phyloP scores from a whole-genome alignment of 257 asterid genomes.

The Striga asiatica region DNA sequence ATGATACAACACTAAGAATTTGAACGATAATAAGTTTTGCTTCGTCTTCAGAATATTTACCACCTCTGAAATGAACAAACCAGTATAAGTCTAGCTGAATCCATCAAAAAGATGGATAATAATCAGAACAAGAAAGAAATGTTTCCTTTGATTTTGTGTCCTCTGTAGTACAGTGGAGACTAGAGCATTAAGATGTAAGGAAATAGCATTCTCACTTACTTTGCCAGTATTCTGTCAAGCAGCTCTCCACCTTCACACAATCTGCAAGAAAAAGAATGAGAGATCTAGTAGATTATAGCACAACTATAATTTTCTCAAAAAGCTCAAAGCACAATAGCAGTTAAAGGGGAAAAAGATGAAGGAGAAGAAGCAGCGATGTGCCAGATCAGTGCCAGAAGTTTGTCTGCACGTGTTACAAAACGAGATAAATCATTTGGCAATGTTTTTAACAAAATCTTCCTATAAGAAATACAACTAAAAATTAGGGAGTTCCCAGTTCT shows the following conservation, averaged over 20 bases:
- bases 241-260: constrained; percentile 99
- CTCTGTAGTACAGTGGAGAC: neutral
- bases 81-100: constrained; percentile 20
- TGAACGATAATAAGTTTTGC: constrained; percentile 82
- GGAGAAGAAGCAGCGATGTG: neutral
- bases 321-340: neutral
- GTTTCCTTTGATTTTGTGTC: neutral
- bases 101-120: constrained; percentile 16
- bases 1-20: constrained; percentile 82
- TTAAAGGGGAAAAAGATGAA: neutral
- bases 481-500: neutral
- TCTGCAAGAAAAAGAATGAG: constrained; percentile 33
- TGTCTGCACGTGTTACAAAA: constrained; percentile 2
- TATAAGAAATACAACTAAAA: neutral
- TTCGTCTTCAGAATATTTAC: constrained; percentile 88
- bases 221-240: constrained; percentile 73
- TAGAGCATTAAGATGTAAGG: neutral
- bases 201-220: constrained; percentile 34
- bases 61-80: constrained; percentile 59
- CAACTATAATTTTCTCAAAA: neutral
- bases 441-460: neutral
- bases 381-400: neutral
- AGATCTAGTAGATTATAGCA: constrained; percentile 13
- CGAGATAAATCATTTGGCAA: neutral
- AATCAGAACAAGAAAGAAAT: neutral